Evolutionary conservation across 345 rosid genomes (phyloP).

Genomic region (Erodium maritimum): DNA sequence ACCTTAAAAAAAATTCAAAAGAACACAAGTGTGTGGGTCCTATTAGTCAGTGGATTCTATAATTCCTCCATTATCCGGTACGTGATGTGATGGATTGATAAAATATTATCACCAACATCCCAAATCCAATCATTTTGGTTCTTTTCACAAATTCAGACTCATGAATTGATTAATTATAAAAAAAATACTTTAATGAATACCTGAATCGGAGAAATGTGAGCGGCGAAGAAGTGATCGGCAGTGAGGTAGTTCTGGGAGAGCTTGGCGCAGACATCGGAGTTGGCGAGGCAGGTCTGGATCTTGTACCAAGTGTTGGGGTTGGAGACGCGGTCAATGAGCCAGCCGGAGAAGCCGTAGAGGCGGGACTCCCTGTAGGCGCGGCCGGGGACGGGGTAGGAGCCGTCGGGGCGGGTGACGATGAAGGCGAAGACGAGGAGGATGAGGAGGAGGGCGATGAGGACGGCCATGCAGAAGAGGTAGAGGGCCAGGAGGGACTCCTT

Average conservation of each 20-base stretch:
- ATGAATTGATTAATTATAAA: too few relatives aligned
- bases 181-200: too few relatives aligned
- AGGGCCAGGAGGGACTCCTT: slow-evolving; percentile 60
- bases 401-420: slow-evolving; percentile 62
- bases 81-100: too few relatives aligned
- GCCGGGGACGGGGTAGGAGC: slow-evolving; percentile 54
- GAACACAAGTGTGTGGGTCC: too few relatives aligned
- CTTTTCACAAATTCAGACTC: too few relatives aligned
- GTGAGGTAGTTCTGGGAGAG: slow-evolving; percentile 32
- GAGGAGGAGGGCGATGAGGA: slow-evolving; percentile 52
- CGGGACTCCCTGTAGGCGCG: slow-evolving; percentile 54
- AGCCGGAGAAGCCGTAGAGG: slow-evolving; percentile 52
- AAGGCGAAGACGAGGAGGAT: slow-evolving; percentile 60
- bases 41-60: too few relatives aligned
- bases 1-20: too few relatives aligned
- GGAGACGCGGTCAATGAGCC: slow-evolving; percentile 50
- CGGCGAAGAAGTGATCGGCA: slow-evolving; percentile 62
- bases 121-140: too few relatives aligned
- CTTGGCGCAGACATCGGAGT: slow-evolving; percentile 43
- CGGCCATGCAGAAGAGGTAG: slow-evolving; percentile 78
- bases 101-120: too few relatives aligned
- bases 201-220: slow-evolving; percentile 68
- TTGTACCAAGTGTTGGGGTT: slow-evolving; percentile 46
- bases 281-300: slow-evolving; percentile 54
- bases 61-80: too few relatives aligned